phyloP scores from a whole-genome alignment of 306 rosid species.

The Pachyrhizus erosus region DNA sequence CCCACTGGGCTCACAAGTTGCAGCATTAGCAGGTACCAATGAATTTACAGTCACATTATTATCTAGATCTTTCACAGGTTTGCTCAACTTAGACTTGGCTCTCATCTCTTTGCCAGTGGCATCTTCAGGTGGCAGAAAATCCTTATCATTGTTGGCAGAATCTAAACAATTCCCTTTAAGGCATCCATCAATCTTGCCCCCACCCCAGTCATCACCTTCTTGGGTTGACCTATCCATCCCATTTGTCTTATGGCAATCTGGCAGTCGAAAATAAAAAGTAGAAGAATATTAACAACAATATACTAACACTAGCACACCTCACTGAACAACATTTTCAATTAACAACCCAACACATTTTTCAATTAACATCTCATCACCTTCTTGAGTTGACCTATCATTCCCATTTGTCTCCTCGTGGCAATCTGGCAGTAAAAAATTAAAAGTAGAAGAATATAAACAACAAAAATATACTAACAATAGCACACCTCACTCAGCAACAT shows the following conservation, averaged over 20 bases:
- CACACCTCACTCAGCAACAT: not conserved
- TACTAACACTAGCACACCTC: slow-evolving; percentile 7
- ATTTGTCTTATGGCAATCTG: slow-evolving; percentile 51
- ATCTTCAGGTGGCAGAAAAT: slow-evolving; percentile 29
- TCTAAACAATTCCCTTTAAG: slow-evolving; percentile 34
- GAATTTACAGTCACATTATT: slow-evolving; percentile 14
- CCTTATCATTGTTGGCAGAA: slow-evolving; percentile 30
- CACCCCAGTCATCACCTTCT: slow-evolving; percentile 38
- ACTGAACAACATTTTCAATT: not conserved
- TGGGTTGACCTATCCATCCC: slow-evolving; percentile 32
- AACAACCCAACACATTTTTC: slow-evolving; percentile 28
- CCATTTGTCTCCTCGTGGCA: slow-evolving; percentile 38
- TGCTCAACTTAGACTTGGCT: slow-evolving; percentile 38
- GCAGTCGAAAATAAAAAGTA: slow-evolving; percentile 35
- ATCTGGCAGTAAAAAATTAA: slow-evolving; percentile 51
- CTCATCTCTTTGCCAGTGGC: slow-evolving; percentile 21
- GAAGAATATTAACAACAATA: slow-evolving; percentile 2
- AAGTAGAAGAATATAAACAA: slow-evolving; percentile 4
- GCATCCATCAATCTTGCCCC: slow-evolving; percentile 38
- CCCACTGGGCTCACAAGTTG: slow-evolving; percentile 33
- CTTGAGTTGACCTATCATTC: slow-evolving; percentile 32
- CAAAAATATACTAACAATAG: slow-evolving; percentile 13
- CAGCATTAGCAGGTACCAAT: slow-evolving; percentile 13
- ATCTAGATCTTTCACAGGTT: slow-evolving; percentile 4
- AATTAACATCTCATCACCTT: slow-evolving; percentile 38